Percentiles rank a stretch among this genome's conserved stretches.
phyloP scores from a whole-genome alignment of 2,329 filamentous ascomycete genomes.

The Colletotrichum tamarilloi region DNA sequence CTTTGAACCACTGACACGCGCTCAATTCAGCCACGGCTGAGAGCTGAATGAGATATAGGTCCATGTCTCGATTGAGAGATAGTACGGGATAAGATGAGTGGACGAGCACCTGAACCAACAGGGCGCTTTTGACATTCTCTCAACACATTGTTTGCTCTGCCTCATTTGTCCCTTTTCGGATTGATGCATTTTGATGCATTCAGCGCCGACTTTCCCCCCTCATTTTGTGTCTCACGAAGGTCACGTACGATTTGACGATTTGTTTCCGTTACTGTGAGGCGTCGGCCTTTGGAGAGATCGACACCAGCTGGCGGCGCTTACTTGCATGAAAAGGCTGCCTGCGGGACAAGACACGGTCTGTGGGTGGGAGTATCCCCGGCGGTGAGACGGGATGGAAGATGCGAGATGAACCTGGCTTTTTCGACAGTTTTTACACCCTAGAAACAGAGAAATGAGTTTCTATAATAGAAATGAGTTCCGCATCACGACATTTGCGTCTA shows the following conservation, averaged over 20 bases:
- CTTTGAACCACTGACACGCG: conserved; percentile 16
- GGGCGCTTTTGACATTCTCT: neutral
- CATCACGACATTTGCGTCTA: neutral
- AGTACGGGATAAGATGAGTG: neutral
- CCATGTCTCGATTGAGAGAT: neutral
- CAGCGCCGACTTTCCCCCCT: neutral
- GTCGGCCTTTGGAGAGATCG: too few relatives aligned
- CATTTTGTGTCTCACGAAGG: neutral
- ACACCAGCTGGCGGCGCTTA: neutral
- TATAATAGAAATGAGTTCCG: neutral
- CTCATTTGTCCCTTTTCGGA: neutral
- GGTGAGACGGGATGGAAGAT: neutral
- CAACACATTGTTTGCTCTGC: neutral
- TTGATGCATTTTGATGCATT: neutral
- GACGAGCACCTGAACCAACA: neutral
- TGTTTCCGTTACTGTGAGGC: too few relatives aligned
- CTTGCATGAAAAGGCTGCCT: neutral
- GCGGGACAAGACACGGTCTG: neutral
- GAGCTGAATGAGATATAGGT: neutral
- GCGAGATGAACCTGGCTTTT: neutral
- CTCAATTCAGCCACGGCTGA: conserved; percentile 29
- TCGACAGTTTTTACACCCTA: neutral
- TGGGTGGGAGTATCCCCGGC: neutral
- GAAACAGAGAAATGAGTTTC: neutral
- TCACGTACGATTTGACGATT: too few relatives aligned